Evolutionary conservation across 2,329 filamentous ascomycete genomes (phyloP), one percentile per base, ranked within the genome.

Genomic region (Fonsecaea pedrosoi): DNA sequence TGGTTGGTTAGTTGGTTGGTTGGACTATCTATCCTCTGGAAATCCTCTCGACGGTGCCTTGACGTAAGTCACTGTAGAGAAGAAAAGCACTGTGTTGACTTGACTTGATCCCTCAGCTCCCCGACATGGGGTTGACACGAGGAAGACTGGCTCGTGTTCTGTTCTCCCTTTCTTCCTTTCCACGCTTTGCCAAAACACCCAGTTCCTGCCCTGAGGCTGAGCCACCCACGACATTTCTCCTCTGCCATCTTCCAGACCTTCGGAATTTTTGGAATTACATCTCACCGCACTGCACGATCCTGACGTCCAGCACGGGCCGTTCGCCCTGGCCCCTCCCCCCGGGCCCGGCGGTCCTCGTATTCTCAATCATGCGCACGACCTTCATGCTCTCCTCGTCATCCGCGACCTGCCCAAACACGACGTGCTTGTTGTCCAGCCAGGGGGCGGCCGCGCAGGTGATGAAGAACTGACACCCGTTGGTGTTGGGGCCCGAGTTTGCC

Each of bases 401-500:
- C 25, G 92, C 84, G 1, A 98, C 94, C 77, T 91, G 90, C 59
- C 95, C 95, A 74, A 98, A 98, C 18, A 98, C 94, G 64, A 97
- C 93, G 78, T 99, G 95, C 81, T 98, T 98, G 75, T 86, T 87
- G 79, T 98, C 91, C 32, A 99, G 82, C 76, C 96, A 96, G 1
- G 92, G 92, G 0, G 94, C 95, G 4, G 91, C 85, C 1, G 90
- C 90, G 0, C 92, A 95, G 1, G 94, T 97, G 82, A 98, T 94
- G 84, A 99, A 99, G 84, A 99, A 99, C 77, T 98, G 95, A 67
- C 89, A 93, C 42, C 95, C 95, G 78, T 98, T 98, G 71, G 92
- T 94, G 80, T 97, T 91, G 62, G 92, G 91, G 0, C 94, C 94
- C 34, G 91, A 91, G 77, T 97, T 97, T 90, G 95, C 95, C 95